phyloP scores from a whole-genome alignment of 495 filamentous ascomycete genomes.

The Neurospora africana region DNA sequence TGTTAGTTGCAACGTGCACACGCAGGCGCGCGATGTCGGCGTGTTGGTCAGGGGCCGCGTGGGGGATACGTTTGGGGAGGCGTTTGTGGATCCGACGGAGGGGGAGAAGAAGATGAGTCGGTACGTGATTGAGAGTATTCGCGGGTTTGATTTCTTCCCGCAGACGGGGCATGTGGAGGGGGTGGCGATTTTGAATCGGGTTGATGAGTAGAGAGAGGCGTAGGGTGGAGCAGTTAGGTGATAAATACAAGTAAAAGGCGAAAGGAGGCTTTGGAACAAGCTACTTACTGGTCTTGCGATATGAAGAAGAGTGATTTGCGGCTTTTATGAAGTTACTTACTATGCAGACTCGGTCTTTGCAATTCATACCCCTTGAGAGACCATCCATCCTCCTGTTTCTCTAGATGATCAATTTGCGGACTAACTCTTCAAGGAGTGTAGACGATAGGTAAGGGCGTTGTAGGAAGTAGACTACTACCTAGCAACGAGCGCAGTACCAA shows the following conservation, averaged over 20 bases:
- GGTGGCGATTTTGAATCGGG: conserved; percentile 64
- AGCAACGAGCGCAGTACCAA: background rate
- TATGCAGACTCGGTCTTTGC: background rate
- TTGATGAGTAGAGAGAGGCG: conserved; percentile 15
- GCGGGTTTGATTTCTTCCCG: conserved; percentile 96
- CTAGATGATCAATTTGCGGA: background rate
- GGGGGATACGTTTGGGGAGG: conserved; percentile 11
- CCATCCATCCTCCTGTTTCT: background rate
- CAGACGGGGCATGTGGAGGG: conserved; percentile 96
- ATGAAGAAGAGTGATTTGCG: background rate
- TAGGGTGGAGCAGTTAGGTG: background rate
- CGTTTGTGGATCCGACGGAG: conserved; percentile 12
- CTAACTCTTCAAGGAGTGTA: too few species aligned
- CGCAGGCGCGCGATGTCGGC: conserved; percentile 87
- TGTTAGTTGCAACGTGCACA: conserved; percentile 96
- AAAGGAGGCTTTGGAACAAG: background rate
- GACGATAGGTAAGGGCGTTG: too few species aligned
- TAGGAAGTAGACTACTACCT: too few species aligned
- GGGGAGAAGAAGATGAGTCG: conserved; percentile 36
- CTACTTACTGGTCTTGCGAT: background rate
- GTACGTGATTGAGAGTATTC: conserved; percentile 85
- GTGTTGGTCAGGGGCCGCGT: conserved; percentile 57
- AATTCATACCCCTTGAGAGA: background rate
- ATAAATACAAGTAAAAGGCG: background rate
- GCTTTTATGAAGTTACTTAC: background rate